Conservation (phyloP, 2,329 filamentous ascomycete genomes). For the Fusarium sp. region DNA sequence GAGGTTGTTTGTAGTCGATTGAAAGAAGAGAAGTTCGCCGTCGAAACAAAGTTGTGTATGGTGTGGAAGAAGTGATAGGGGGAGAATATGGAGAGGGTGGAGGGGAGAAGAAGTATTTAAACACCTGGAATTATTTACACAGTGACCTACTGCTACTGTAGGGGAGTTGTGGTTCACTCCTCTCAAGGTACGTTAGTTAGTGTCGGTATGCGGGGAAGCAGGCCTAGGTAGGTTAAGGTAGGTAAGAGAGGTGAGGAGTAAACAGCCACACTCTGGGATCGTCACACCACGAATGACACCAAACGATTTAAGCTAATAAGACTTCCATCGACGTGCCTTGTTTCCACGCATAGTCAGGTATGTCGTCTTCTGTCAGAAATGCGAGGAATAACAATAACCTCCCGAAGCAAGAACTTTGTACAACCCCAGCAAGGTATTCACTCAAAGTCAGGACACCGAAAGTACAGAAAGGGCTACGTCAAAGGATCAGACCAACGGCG, state of each 20-base stretch:
- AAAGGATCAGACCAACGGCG: not conserved
- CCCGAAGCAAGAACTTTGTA: not conserved
- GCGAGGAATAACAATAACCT: not conserved
- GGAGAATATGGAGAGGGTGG: constrained; percentile 7
- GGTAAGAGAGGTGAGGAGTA: constrained; percentile 11
- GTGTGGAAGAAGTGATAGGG: constrained; percentile 14
- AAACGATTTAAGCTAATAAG: constrained; percentile 1
- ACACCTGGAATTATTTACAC: constrained; percentile 11
- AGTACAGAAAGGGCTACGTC: not conserved
- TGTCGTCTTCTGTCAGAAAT: not conserved
- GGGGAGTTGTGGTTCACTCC: constrained; percentile 8
- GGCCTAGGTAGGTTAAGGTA: not conserved
- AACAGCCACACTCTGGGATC: constrained; percentile 27
- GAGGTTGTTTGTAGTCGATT: not conserved
- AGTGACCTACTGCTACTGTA: constrained; percentile 1
- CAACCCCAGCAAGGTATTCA: not conserved
- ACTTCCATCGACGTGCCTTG: not conserved
- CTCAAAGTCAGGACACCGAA: not conserved
- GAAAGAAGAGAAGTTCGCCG: not conserved
- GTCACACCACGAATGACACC: constrained; percentile 36
- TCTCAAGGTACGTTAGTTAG: not conserved
- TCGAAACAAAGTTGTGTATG: constrained; percentile 1
- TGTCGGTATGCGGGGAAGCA: constrained; percentile 40
- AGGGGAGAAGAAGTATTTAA: constrained; percentile 43
- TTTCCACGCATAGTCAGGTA: not conserved